Evolutionary conservation across 768 basidiomycete genomes (phyloP), one percentile per base, ranked within the genome.

Genomic region (Podaxis rugospora): DNA sequence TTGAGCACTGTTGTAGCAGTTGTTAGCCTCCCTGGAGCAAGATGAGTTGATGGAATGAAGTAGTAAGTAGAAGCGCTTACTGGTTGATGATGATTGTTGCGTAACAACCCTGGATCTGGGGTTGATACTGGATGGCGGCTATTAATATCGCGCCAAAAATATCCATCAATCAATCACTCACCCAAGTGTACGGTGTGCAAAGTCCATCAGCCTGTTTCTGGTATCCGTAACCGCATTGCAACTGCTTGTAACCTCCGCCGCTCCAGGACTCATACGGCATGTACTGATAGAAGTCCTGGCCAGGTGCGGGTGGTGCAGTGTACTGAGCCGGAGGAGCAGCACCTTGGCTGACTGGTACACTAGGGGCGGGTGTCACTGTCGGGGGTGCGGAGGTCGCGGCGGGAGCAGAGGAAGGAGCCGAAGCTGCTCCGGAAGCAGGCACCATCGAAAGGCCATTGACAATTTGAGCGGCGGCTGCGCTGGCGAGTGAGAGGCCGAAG

Each of bases 161-260:
- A 44, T 23, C 25, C n/a, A 42, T 44, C 25, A 57, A 46, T 53
- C 51, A 7, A 49, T 56, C 35, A 70, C 80, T 62, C 66, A 88
- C 87, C 88, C 89, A 90, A 55, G 80, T 78, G 69, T 83, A 69
- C 25, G 75, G 65, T 21, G 71, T 62, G 70, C 89, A 90, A 51
- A 75, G 77, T 36, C 86, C 86, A 69, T 87, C 80, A 9, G 70
- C 73, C 58, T 69, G 71, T 73, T 87, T 88, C 51, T 71, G 66
- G 67, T 85, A 86, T 25, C 88, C 89, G 68, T 91, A 91, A 54
- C 89, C 89, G 68, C 89, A 91, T 64, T 80, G 72, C 70, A 90
- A 72, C 69, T 77, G 80, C 70, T 78, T 76, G 73, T 90, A 91
- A 27, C 88, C 89, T 59, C 87, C 89, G 36, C 68, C 67, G 71